A percentile compares a stretch with the other conserved stretches of the same genome.
phyloP scores from a whole-genome alignment of 768 basidiomycete species.

The Russula compacta region DNA sequence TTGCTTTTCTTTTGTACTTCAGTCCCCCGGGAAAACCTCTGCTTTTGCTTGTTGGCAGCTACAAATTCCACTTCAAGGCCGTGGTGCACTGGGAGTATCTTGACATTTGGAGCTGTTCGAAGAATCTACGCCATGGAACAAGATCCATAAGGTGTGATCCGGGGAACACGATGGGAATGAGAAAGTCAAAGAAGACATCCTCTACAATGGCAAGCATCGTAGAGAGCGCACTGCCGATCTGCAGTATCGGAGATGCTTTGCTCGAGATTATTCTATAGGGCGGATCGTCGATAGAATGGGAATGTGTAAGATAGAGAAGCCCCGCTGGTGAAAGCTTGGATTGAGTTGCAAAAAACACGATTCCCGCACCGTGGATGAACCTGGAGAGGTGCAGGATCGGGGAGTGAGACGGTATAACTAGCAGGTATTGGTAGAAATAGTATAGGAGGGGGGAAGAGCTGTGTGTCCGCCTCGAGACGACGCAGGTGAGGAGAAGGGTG shows the following conservation, averaged over 20 bases:
- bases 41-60: too few species aligned
- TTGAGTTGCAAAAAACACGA: not conserved
- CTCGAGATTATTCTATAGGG: not conserved
- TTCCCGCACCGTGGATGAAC: not conserved
- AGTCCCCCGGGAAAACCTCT: too few species aligned
- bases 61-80: not conserved
- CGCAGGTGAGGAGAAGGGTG: not conserved
- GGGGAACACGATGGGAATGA: too few species aligned
- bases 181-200: not conserved
- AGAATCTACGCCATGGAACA: not conserved
- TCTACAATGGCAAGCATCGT: not conserved
- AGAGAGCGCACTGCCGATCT: not conserved
- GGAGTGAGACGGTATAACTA: too few species aligned
- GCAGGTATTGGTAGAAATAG: too few species aligned
- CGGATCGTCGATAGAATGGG: not conserved
- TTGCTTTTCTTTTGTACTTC: too few species aligned
- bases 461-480: not conserved
- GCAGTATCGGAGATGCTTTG: too few species aligned
- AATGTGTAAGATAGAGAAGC: not conserved
- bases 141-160: fast-evolving
- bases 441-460: too few species aligned
- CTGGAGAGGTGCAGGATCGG: not conserved
- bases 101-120: not conserved
- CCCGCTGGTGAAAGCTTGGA: fast-evolving
- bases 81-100: not conserved